Percentiles rank a stretch among this genome's conserved stretches.
These are phyloP conservation scores for Nakazawaea wyomingensis DNA, from an alignment of 805 yeast genomes.

Conservation along the genomic window DNA sequence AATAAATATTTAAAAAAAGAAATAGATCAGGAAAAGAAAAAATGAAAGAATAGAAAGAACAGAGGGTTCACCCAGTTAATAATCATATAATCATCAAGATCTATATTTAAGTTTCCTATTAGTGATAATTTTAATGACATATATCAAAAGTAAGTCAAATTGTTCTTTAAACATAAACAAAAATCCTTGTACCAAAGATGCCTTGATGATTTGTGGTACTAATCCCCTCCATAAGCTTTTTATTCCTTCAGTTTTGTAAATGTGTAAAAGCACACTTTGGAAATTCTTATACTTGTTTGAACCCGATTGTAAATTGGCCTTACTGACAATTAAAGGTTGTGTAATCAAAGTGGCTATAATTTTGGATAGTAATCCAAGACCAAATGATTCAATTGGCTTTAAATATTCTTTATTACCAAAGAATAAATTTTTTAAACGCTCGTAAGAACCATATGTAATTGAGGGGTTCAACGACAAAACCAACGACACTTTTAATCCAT, in stretches of 20 bases:
- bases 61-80: not conserved
- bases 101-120: not conserved
- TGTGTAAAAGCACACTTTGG: conserved; percentile 55
- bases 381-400: conserved; percentile 59
- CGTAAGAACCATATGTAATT: conserved; percentile 79
- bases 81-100: too few relatives aligned
- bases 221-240: conserved; percentile 73
- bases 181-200: conserved; percentile 79
- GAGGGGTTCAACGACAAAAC: conserved; percentile 80
- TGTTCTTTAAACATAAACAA: conserved; percentile 79
- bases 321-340: conserved; percentile 81
- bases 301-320: conserved; percentile 66
- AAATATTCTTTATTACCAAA: conserved; percentile 37
- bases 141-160: conserved; percentile 21
- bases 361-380: conserved; percentile 76
- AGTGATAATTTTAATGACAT: conserved; percentile 8
- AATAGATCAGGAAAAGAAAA: not conserved
- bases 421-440: conserved; percentile 53
- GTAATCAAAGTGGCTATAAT: conserved; percentile 74
- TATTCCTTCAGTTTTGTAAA: conserved; percentile 60
- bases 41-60: not conserved
- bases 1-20: too few relatives aligned
- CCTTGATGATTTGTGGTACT: conserved; percentile 75
- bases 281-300: conserved; percentile 43
- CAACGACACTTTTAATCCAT: conserved; percentile 75